phyloP scores from a whole-genome alignment of 306 rosid genomes.

The Lupinus albus region DNA sequence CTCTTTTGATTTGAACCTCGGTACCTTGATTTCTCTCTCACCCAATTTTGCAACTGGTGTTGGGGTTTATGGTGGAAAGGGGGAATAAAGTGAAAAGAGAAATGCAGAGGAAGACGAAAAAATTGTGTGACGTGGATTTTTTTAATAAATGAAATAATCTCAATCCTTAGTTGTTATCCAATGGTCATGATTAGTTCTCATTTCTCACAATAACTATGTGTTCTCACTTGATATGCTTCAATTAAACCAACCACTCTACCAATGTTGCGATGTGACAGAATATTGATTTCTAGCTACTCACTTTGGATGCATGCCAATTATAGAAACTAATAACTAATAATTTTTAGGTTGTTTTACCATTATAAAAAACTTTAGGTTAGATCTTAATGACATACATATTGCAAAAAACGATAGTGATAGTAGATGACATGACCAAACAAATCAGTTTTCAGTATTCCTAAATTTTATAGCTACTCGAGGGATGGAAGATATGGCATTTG shows the following conservation, averaged over 20 bases:
- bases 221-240: not conserved
- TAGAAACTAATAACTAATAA: slow-evolving; percentile 4
- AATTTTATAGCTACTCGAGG: slow-evolving; percentile 23
- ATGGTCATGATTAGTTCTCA: too few relatives aligned
- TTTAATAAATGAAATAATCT: too few relatives aligned
- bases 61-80: too few relatives aligned
- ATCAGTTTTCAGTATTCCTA: not conserved
- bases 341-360: slow-evolving; percentile 8
- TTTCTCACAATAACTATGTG: too few relatives aligned
- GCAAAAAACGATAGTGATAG: not conserved
- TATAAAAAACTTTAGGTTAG: not conserved
- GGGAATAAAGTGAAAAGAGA: too few relatives aligned
- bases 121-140: too few relatives aligned
- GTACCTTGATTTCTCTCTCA: too few relatives aligned
- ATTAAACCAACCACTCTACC: not conserved
- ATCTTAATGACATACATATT: not conserved
- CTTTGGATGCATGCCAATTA: slow-evolving; percentile 20
- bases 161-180: too few relatives aligned
- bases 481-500: slow-evolving; percentile 2
- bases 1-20: too few relatives aligned
- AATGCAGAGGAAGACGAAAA: too few relatives aligned
- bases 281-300: slow-evolving; percentile 14
- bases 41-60: too few relatives aligned
- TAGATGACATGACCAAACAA: slow-evolving; percentile 1
- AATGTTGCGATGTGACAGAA: not conserved